phyloP scores from a whole-genome alignment of 2,329 filamentous ascomycete species.

The Shiraia bambusicola region DNA sequence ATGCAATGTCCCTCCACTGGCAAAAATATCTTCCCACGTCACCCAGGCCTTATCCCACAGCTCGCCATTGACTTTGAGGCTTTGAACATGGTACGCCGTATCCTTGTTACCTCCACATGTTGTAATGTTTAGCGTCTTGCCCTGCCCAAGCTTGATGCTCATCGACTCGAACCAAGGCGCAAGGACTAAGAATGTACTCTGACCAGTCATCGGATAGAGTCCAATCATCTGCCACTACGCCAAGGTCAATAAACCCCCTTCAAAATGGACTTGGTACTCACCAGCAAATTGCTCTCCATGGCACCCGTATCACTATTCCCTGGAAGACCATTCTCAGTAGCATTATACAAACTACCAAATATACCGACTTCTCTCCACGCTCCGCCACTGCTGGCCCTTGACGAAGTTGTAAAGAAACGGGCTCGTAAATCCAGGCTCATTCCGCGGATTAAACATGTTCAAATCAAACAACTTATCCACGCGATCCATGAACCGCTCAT shows the following conservation, averaged over 20 bases:
- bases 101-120: conserved; percentile 54
- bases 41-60: conserved; percentile 66
- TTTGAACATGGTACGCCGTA: conserved; percentile 62
- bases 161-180: conserved; percentile 50
- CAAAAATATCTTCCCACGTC: conserved; percentile 66
- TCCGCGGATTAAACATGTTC: conserved; percentile 65
- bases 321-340: conserved; percentile 59
- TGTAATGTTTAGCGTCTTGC: conserved; percentile 58
- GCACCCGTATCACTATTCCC: conserved; percentile 72
- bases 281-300: conserved; percentile 66
- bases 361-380: conserved; percentile 59
- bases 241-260: conserved; percentile 4
- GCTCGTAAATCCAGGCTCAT: conserved; percentile 67
- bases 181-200: conserved; percentile 66
- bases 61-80: conserved; percentile 64
- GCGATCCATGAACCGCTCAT: conserved; percentile 56
- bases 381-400: conserved; percentile 59
- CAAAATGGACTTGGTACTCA: conserved; percentile 7
- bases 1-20: conserved; percentile 59
- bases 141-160: conserved; percentile 59
- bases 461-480: conserved; percentile 62
- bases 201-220: conserved; percentile 57
- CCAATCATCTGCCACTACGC: conserved; percentile 38
- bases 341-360: conserved; percentile 60
- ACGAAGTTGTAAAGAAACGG: conserved; percentile 71